Percentiles rank a stretch among this genome's conserved stretches.
Evolutionary conservation across 129 eudicot species (phyloP).

Genomic region (Smallanthus sonchifolius): DNA sequence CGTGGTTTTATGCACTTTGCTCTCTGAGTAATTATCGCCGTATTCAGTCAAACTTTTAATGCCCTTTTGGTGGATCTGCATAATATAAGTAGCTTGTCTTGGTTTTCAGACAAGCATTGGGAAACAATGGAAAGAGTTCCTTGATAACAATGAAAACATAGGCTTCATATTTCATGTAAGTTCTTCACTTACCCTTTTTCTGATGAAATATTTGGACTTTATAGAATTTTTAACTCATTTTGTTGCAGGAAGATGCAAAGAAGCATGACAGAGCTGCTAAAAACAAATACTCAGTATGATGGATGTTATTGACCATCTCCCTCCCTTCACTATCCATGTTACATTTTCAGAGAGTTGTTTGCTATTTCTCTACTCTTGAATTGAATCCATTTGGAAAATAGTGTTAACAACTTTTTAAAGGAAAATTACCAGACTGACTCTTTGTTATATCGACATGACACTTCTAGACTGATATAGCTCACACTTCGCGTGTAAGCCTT

Average conservation of each 20-base stretch:
- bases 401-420: too few species aligned
- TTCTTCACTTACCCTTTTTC: neutral
- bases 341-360: neutral
- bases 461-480: too few species aligned
- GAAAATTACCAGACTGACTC: too few species aligned
- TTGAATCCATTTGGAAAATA: too few species aligned
- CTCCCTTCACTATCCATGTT: neutral
- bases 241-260: slow-evolving; percentile 69
- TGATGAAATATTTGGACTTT: neutral
- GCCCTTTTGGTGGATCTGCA: neutral
- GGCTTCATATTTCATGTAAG: slow-evolving; percentile 78
- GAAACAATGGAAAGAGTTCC: slow-evolving; percentile 77
- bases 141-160: slow-evolving; percentile 57
- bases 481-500: too few species aligned
- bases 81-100: slow-evolving; percentile 5
- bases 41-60: neutral
- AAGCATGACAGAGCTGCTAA: slow-evolving; percentile 52
- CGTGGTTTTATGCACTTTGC: neutral
- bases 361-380: neutral
- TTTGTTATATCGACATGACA: too few species aligned
- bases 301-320: neutral
- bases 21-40: neutral
- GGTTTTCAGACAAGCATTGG: slow-evolving; percentile 68
- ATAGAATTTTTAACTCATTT: neutral
- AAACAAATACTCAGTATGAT: slow-evolving; percentile 60